Conservation (phyloP, 768 basidiomycete species). For the Cystobasidium ongulense region DNA sequence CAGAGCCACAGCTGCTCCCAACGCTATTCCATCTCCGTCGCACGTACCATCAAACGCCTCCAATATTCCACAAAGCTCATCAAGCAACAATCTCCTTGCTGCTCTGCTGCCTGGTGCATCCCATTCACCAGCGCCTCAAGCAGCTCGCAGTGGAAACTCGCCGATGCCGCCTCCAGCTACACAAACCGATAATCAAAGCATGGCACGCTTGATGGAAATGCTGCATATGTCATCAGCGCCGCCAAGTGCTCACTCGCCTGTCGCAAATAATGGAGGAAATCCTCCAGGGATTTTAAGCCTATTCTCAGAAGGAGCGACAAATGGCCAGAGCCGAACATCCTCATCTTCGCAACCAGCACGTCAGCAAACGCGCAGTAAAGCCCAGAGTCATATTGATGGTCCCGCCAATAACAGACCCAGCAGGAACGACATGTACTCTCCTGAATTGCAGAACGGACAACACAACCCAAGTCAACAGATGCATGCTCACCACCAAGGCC, state of each 20-base stretch:
- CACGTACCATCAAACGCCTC: neutral
- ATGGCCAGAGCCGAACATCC: neutral
- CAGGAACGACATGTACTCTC: neutral
- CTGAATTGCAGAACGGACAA: too few species aligned
- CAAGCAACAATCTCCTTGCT: neutral
- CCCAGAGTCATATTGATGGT: neutral
- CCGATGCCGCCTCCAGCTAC: neutral
- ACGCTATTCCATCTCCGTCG: neutral
- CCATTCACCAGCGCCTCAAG: neutral
- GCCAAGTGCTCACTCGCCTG: neutral
- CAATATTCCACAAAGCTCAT: neutral
- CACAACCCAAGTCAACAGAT: too few species aligned
- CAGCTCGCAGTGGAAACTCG: neutral
- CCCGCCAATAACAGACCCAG: neutral
- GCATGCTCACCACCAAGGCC: too few species aligned
- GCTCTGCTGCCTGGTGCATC: neutral
- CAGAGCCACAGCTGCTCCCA: neutral
- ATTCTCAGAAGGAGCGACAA: neutral
- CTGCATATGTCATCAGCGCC: slow-evolving; percentile 32
- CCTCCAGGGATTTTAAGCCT: neutral
- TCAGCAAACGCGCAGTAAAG: neutral
- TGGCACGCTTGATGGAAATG: slow-evolving; percentile 33
- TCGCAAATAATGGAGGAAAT: neutral
- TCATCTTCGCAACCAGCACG: neutral
- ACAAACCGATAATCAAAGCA: slow-evolving; percentile 20